A percentile compares a stretch with the other conserved stretches of the same genome.
Conservation (phyloP, 257 asterid species). For the Avicennia marina region DNA sequence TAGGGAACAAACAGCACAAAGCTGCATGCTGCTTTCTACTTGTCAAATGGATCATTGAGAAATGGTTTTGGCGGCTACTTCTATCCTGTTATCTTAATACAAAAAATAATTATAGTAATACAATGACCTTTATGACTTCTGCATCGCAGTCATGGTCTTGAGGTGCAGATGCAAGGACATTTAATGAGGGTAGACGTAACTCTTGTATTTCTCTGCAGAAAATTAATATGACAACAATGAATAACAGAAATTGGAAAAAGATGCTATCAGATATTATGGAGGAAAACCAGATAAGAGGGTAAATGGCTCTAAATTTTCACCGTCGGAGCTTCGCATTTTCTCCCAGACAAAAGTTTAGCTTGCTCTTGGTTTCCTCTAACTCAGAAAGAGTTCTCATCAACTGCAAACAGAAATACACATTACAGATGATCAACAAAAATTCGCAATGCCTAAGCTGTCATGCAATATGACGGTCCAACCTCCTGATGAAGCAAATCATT, state of each 20-base stretch:
- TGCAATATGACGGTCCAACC: slow-evolving; percentile 40
- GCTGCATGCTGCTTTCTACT: too few relatives aligned
- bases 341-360: slow-evolving; percentile 53
- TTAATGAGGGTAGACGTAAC: slow-evolving; percentile 34
- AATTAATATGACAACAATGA: neutral
- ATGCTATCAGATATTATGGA: neutral
- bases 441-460: neutral
- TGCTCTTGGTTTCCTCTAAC: slow-evolving; percentile 63
- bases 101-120: too few relatives aligned
- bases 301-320: slow-evolving; percentile 27
- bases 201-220: slow-evolving; percentile 62
- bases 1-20: too few relatives aligned
- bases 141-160: slow-evolving; percentile 39
- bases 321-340: slow-evolving; percentile 69
- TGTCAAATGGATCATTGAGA: too few relatives aligned
- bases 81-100: neutral
- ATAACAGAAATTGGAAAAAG: neutral
- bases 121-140: slow-evolving; percentile 64
- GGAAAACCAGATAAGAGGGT: slow-evolving; percentile 3
- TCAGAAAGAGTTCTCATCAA: slow-evolving; percentile 53
- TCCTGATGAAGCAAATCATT: slow-evolving; percentile 42
- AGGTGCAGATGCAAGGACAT: slow-evolving; percentile 22
- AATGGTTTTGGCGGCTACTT: neutral
- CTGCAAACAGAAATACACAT: slow-evolving; percentile 34
- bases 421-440: slow-evolving; percentile 10